Evolutionary conservation across 2,329 filamentous ascomycete genomes (phyloP).

Genomic region (Fusarium pseudograminearum): DNA sequence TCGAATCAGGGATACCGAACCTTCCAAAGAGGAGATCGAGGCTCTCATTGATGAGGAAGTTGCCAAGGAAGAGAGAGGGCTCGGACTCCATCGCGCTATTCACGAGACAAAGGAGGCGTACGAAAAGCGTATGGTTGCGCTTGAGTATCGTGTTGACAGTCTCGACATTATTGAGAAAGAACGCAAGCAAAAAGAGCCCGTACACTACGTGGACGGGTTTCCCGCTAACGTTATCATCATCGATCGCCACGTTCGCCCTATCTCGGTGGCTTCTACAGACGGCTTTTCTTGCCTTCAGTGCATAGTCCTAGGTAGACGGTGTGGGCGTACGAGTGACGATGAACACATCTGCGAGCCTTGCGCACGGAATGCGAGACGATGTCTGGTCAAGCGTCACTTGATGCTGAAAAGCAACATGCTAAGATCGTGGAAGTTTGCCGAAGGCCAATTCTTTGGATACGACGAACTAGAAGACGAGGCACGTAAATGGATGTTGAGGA

Average conservation of each 20-base stretch:
- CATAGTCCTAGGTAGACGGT: conserved; percentile 34
- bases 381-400: conserved; percentile 51
- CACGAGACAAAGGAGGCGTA: conserved; percentile 18
- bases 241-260: conserved; percentile 34
- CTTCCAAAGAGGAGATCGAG: conserved; percentile 22
- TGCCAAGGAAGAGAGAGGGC: conserved; percentile 2
- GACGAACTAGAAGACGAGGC: not conserved
- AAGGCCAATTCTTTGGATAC: not conserved
- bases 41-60: conserved; percentile 23
- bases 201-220: conserved; percentile 48
- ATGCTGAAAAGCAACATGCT: conserved; percentile 68
- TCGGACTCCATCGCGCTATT: conserved; percentile 9
- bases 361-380: conserved; percentile 44
- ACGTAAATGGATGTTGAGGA: conserved; percentile 11
- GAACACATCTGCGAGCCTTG: conserved; percentile 38
- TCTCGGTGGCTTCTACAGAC: not conserved
- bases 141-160: conserved; percentile 31
- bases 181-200: conserved; percentile 18
- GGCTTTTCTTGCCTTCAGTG: conserved; percentile 45
- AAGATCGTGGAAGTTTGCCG: conserved; percentile 38
- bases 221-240: conserved; percentile 38
- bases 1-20: not conserved
- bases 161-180: conserved; percentile 10
- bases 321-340: conserved; percentile 38
- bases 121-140: conserved; percentile 12